Evolutionary conservation across 768 basidiomycete species (phyloP).

Genomic region (Coprinellus micaceus): DNA sequence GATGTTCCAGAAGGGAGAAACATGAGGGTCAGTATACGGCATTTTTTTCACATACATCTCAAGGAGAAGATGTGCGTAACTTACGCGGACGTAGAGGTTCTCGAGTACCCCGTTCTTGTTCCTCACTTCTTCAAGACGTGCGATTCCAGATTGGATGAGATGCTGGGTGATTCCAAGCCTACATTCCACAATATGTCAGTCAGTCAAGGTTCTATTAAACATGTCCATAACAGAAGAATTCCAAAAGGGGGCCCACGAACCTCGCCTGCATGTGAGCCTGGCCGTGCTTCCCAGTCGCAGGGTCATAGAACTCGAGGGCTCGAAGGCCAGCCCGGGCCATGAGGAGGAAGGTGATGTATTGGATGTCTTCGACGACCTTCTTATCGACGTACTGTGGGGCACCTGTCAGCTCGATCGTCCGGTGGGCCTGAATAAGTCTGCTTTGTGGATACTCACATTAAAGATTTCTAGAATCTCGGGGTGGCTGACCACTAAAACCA

Average conservation of each 20-base stretch:
- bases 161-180: slow-evolving; percentile 83
- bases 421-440: no score
- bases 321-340: slow-evolving; percentile 85
- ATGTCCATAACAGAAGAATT: slow-evolving; percentile 1
- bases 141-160: slow-evolving; percentile 68
- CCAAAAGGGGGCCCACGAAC: slow-evolving; percentile 37
- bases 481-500: slow-evolving; percentile 62
- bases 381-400: slow-evolving; percentile 55
- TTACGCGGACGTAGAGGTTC: slow-evolving; percentile 66
- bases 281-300: slow-evolving; percentile 75
- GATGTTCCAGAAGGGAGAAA: no score
- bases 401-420: no score
- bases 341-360: slow-evolving; percentile 74
- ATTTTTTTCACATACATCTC: no score
- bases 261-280: slow-evolving; percentile 91
- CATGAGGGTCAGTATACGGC: no score
- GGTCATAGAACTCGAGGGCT: slow-evolving; percentile 82
- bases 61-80: no score
- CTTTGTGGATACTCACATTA: slow-evolving; percentile 60
- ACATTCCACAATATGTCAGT: slow-evolving; percentile 1
- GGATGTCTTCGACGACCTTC: slow-evolving; percentile 72
- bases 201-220: slow-evolving; percentile 3
- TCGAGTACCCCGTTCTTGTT: slow-evolving; percentile 53
- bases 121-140: slow-evolving; percentile 64
- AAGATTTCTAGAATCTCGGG: slow-evolving; percentile 76